Percentiles rank a stretch among this genome's conserved stretches.
These are phyloP conservation scores for Lasiodiplodia sp. DNA, from an alignment of 2,329 filamentous ascomycete genomes.

Conservation along the genomic window DNA sequence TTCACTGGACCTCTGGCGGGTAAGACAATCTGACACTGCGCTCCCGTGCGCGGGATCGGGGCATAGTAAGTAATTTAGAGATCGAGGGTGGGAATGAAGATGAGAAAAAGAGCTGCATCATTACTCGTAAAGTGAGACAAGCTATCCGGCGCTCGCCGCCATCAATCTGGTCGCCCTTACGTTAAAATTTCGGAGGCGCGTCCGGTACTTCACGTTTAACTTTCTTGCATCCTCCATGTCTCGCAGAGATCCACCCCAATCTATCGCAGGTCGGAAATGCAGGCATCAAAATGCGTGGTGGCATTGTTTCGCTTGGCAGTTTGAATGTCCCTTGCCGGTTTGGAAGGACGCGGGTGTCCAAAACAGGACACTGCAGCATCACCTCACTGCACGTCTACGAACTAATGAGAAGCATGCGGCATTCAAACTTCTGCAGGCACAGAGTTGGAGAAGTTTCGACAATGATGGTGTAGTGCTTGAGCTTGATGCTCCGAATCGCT, in stretches of 20 bases:
- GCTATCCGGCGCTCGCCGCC: background rate
- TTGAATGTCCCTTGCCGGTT: background rate
- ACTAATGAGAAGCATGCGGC: background rate
- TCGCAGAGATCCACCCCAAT: background rate
- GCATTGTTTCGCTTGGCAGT: background rate
- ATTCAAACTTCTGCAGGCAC: background rate
- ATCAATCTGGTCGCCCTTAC: background rate
- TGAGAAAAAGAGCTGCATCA: background rate
- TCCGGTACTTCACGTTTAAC: background rate
- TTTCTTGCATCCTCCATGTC: background rate
- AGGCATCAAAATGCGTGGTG: background rate
- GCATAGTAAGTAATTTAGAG: no score
- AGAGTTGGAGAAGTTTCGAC: no score
- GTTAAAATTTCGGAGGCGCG: conserved; percentile 1
- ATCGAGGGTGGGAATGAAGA: background rate
- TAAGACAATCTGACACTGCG: no score
- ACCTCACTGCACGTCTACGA: background rate
- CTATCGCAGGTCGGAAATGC: background rate
- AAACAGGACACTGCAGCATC: background rate
- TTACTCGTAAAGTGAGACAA: background rate
- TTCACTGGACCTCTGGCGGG: no score
- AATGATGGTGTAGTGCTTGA: background rate
- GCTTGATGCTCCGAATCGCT: background rate
- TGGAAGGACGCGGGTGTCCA: background rate
- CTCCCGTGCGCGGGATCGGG: no score